Evolutionary conservation across 352 stramenopile species (phyloP).

Genomic region (Peronospora destructor): DNA sequence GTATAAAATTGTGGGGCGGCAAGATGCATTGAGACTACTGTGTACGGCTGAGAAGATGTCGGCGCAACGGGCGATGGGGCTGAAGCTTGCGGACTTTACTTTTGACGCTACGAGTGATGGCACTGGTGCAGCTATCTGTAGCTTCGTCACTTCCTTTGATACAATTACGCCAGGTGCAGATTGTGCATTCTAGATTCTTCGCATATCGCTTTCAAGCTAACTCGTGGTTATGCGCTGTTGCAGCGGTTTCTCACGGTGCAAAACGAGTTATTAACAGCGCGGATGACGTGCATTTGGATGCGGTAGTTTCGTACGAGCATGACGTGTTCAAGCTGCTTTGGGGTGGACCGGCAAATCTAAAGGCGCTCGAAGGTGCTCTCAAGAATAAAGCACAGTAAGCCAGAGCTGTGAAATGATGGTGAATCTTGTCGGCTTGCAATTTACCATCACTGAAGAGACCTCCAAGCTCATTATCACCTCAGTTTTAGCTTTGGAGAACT

Average conservation of each 20-base stretch:
- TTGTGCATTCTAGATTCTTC: background rate
- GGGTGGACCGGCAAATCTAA: constrained; percentile 66
- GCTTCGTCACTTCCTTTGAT: constrained; percentile 57
- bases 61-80: constrained; percentile 33
- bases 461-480: background rate
- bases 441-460: background rate
- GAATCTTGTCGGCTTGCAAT: too few species aligned
- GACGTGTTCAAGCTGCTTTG: constrained; percentile 62
- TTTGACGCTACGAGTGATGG: constrained; percentile 33
- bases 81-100: constrained; percentile 67
- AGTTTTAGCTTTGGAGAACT: background rate
- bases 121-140: constrained; percentile 23
- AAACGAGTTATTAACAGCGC: constrained; percentile 67
- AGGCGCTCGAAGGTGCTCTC: constrained; percentile 47
- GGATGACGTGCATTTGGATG: constrained; percentile 60
- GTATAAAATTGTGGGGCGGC: constrained; percentile 67
- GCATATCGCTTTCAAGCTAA: background rate
- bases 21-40: constrained; percentile 64
- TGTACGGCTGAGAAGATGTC: constrained; percentile 59
- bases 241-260: constrained; percentile 62
- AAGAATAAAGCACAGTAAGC: constrained; percentile 28
- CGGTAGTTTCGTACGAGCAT: constrained; percentile 55
- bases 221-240: constrained; percentile 3
- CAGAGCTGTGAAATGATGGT: background rate
- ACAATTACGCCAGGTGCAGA: constrained; percentile 39